Base-by-base conservation (phyloP, 2,329 filamentous ascomycete species). In the Diaporthe sp. region DNA sequence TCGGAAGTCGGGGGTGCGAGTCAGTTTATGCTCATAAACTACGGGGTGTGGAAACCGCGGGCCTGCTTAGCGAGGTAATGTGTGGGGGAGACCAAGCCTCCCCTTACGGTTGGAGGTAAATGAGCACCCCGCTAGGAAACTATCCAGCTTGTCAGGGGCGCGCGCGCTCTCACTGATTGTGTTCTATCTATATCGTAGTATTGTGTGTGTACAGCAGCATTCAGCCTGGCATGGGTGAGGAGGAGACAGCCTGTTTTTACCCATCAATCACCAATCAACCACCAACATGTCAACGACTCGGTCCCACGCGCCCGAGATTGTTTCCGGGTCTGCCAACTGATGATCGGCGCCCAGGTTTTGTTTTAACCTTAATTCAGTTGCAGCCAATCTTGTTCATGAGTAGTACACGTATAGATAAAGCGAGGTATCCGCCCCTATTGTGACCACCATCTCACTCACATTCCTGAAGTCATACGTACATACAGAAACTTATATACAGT, bases 301-400 rank as follows among this genome's bases (percentile, higher is more conserved):
- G 34, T n/a, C 34, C 34, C 65, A 69, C 49, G 46, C n/a, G 12
- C 37, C 13, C 49, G 65, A 42, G 49, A 69, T 69, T 42, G 65
- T 55, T 55, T 69, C 34, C 65, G 34, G 49, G 65, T 69, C 65
- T 55, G 65, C 34, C 34, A 69, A 15, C 65, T 69, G 49, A 42
- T 69, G 49, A 69, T 69, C 65, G 65, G 49, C 49, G 34, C 13
- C 34, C 34, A 69, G 65, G 65, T 25, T 25, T 53, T 68, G 62
- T 55, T 69, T 69, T 69, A 69, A 69, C 65, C 65, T 55, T 69
- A 69, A 55, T 69, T 42, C 65, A 69, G n/a, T 17, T 6, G 49
- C 37, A 55, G n/a, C 49, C n/a, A 55, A 69, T 55, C 22, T 55
- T 69, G 65, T 69, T 42, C 12, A 17, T 25, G n/a, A 34, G 37